Percentiles rank a stretch among this genome's conserved stretches.
Conservation (phyloP, 768 basidiomycete species). For the Rhodotorula toruloides region DNA sequence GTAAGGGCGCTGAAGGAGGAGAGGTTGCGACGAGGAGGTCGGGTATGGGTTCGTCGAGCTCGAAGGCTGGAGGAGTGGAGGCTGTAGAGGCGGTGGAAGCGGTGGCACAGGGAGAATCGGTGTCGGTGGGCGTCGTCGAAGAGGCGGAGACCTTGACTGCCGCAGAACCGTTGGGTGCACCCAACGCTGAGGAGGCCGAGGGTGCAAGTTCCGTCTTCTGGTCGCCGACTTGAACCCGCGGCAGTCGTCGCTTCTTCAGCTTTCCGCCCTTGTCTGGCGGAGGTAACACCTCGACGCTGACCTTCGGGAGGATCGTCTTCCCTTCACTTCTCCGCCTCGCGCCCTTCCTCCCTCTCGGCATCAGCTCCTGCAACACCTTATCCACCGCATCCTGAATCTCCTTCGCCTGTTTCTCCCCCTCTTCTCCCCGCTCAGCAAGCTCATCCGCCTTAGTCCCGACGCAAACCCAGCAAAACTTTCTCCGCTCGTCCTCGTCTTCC, state of each 20-base stretch:
- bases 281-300: constrained; percentile 12
- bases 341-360: neutral
- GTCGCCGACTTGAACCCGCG: neutral
- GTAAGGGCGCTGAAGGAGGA: constrained; percentile 1
- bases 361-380: neutral
- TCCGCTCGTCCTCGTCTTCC: constrained; percentile 52
- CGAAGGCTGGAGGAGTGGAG: neutral
- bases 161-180: no score
- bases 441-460: constrained; percentile 75
- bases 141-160: neutral
- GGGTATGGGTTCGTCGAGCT: neutral
- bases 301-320: neutral
- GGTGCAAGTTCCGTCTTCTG: no score
- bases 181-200: no score
- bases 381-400: neutral
- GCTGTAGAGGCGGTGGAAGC: neutral
- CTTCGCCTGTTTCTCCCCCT: neutral
- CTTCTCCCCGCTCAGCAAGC: neutral
- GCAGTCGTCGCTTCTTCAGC: neutral
- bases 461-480: constrained; percentile 61
- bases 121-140: neutral
- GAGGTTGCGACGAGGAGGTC: constrained; percentile 11
- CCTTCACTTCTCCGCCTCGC: neutral
- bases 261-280: neutral
- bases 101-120: neutral